Conservation (phyloP, 2,329 filamentous ascomycete genomes). For the Neobulgaria alba region DNA sequence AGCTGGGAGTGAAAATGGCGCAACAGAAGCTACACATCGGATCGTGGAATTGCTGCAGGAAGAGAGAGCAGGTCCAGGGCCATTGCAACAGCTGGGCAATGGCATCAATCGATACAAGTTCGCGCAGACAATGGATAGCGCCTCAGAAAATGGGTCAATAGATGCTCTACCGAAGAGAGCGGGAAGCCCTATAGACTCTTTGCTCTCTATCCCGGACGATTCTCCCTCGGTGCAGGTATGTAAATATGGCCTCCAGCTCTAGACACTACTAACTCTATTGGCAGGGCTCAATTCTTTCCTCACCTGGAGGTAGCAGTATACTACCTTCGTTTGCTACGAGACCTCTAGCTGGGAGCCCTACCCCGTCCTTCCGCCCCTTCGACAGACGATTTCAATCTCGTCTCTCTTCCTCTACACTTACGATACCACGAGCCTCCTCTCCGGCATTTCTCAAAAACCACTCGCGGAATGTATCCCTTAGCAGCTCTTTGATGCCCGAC, state of each 20-base stretch:
- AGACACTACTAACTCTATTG: slow-evolving; percentile 4
- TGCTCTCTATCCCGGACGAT: slow-evolving; percentile 70
- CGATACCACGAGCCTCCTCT: slow-evolving; percentile 61
- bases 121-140: slow-evolving; percentile 33
- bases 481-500: slow-evolving; percentile 58
- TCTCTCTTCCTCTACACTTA: slow-evolving; percentile 49
- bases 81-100: slow-evolving; percentile 27
- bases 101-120: slow-evolving; percentile 28
- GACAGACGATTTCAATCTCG: slow-evolving; percentile 90
- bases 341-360: slow-evolving; percentile 58
- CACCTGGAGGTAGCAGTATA: slow-evolving; percentile 67
- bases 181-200: slow-evolving; percentile 60
- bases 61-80: slow-evolving; percentile 20
- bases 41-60: slow-evolving; percentile 24
- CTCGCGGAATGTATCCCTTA: slow-evolving; percentile 72
- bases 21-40: slow-evolving; percentile 9
- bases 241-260: not conserved
- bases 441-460: slow-evolving; percentile 62
- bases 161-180: slow-evolving; percentile 45
- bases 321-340: slow-evolving; percentile 62
- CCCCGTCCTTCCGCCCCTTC: slow-evolving; percentile 83
- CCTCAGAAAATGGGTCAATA: slow-evolving; percentile 43
- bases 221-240: slow-evolving; percentile 73
- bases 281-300: slow-evolving; percentile 54
- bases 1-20: slow-evolving; percentile 33